phyloP scores from a whole-genome alignment of 148 eudicot genomes.

The Diospyros kaki region DNA sequence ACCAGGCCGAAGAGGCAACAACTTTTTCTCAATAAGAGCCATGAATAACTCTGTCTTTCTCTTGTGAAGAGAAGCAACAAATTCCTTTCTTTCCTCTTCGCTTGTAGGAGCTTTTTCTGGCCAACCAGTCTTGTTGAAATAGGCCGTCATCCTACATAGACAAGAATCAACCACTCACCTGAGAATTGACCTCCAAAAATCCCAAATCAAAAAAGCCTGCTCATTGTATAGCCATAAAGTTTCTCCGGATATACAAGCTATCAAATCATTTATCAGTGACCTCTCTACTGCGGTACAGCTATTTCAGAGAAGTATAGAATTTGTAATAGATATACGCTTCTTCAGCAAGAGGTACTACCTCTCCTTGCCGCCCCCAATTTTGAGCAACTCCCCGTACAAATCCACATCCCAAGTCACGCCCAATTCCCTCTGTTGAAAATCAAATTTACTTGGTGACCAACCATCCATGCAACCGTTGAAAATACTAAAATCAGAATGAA shows the following conservation, averaged over 20 bases:
- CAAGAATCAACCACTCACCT: background rate
- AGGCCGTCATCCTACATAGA: slow-evolving; percentile 85
- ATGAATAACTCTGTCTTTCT: slow-evolving; percentile 90
- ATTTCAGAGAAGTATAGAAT: background rate
- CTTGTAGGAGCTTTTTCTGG: slow-evolving; percentile 86
- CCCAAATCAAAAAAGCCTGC: background rate
- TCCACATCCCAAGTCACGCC: slow-evolving; percentile 96
- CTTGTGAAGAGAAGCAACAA: slow-evolving; percentile 89
- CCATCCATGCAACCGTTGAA: slow-evolving; percentile 10
- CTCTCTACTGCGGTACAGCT: background rate
- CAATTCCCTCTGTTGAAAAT: slow-evolving; percentile 45
- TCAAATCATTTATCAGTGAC: background rate
- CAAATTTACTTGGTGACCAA: slow-evolving; percentile 1
- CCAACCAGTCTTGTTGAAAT: slow-evolving; percentile 87
- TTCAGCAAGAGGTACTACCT: slow-evolving; percentile 38
- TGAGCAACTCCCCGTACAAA: slow-evolving; percentile 96
- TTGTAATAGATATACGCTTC: background rate
- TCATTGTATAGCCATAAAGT: background rate
- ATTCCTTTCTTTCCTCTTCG: slow-evolving; percentile 81
- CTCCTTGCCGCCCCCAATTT: slow-evolving; percentile 98
- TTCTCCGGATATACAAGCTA: background rate
- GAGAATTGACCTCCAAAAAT: background rate
- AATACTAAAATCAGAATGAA: slow-evolving; percentile 9
- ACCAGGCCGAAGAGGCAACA: slow-evolving; percentile 95
- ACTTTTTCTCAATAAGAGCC: slow-evolving; percentile 90